A percentile compares a stretch with the other conserved stretches of the same genome.
Conservation (phyloP, 352 stramenopile species). For the Globisporangium emineosum region DNA sequence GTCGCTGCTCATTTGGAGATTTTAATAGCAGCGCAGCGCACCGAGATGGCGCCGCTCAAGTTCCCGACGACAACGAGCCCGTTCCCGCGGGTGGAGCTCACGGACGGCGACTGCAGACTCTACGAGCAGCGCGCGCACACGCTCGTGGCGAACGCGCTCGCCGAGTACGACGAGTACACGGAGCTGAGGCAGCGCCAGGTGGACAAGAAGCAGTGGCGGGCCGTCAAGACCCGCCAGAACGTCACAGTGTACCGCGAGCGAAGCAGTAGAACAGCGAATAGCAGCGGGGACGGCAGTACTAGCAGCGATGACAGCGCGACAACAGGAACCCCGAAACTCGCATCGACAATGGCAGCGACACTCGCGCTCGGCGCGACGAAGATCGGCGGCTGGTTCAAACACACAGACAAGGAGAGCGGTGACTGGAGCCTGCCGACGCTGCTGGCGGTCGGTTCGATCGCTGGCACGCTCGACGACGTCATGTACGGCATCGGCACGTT, state of each 20-base stretch:
- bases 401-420: constrained; percentile 16
- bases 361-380: constrained; percentile 17
- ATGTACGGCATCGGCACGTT: constrained; percentile 58
- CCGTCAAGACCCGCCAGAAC: constrained; percentile 28
- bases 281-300: not conserved
- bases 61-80: constrained; percentile 22
- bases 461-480: constrained; percentile 44
- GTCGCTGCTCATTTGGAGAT: not conserved
- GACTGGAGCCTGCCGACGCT: constrained; percentile 32
- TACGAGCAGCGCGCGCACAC: constrained; percentile 29
- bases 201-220: constrained; percentile 27
- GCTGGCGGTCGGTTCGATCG: constrained; percentile 41
- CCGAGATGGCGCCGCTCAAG: constrained; percentile 16
- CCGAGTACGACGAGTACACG: constrained; percentile 27
- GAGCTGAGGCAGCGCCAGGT: constrained; percentile 18
- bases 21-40: not conserved
- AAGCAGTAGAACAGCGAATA: not conserved
- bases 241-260: constrained; percentile 16
- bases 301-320: not conserved
- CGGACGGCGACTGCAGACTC: constrained; percentile 25
- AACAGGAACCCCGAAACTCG: not conserved
- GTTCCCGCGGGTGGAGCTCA: constrained; percentile 29
- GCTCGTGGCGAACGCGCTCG: constrained; percentile 28
- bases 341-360: not conserved
- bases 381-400: constrained; percentile 11